Base-by-base conservation (phyloP, 1,139 yeast species). In the Pichia sp. region DNA sequence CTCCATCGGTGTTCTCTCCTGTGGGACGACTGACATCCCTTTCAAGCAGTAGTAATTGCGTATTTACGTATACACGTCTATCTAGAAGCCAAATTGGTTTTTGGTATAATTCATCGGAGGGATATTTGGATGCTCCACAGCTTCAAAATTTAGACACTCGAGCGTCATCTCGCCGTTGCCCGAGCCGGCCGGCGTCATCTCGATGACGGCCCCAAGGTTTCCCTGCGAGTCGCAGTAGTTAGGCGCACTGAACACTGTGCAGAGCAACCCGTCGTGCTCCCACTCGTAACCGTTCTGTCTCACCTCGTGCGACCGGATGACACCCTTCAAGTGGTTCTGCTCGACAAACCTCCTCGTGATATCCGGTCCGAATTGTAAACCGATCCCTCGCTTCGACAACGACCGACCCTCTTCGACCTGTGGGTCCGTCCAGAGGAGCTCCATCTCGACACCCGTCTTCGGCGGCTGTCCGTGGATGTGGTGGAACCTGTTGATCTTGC, bases 61-160 rank as follows among this genome's bases (percentile, higher is more conserved):
- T 13, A 3, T 31, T 31, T n/a, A 31, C 36, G 2, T 31, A 31
- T 16, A 31, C 13, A 31, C 6, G 16, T 41, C 28, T 9, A 7
- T 28, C 30, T 57, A 64, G 41, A 60, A 58, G 7, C 67, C 68
- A 54, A 60, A 62, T 44, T 63, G 64, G 55, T 78, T 77, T 66
- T 82, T 83, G n/a, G 95, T 85, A 66, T 91, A 91, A 1, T 96
- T 96, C 99, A 93, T 93, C 46, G 99, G 98, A 62, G 85, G 88
- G 55, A 93, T 73, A 60, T 86, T 84, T 2, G 99, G 99, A 70
- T 93, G 99, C 30, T 86, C 83, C 19, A 87, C 96, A 1, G 96
- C 97, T 36, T 71, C 77, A 67, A 88, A 91, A 2, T 80, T 80
- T 56, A 76, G 76, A 50, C 74, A 78, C 4, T 78, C 71, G 58